Evolutionary conservation across 345 rosid species (phyloP), one percentile per base, ranked within the genome.

Genomic region (Hibiscus mutabilis): DNA sequence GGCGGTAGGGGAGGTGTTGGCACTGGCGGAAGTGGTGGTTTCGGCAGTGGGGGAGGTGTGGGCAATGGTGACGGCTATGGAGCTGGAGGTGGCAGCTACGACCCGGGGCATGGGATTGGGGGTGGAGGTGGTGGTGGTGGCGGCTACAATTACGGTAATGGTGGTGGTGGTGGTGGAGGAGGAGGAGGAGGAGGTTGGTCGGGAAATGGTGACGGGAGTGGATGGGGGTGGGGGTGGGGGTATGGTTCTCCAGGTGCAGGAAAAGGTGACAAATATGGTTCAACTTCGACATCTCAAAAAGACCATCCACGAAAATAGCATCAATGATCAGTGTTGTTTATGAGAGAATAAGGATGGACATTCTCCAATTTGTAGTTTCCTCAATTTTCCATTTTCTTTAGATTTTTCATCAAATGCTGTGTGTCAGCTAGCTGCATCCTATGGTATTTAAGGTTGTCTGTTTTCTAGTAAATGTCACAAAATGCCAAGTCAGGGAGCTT

Each of bases 361-460:
- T 3, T 65, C 55, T 44, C 69, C 69, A 65, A 2, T 40, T 63
- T 40, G 21, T 40, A 37, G 22, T 55, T 55, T 13, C n/a, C 29
- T 13, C 16, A 40, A 44, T 15, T 65, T n/a, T 13, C 3, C 40
- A 13, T 24, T 44, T 42, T 65, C 55, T 13, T 24, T 44, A 22
- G 52, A 21, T 22, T 13, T 35, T 22, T 22, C 33, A 65, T 18
- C 46, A 65, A 65, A 22, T 42, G 35, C 6, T 15, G 2, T 21
- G 52, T 14, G 35, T 44, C 24, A 42, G 69, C 31, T 52, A 18
- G 57, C 22, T 52, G 82, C 89, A 33, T 64, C 24, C 18, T 66
- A 51, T 76, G 31, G 73, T 72, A 51, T 16, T 51, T 51, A 51
- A 51, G 21, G 21, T 16, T 5, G 56, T 51, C 56, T 16, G 19